These are phyloP conservation scores for Halteria grandinella DNA, from an alignment of 73 alveolate genomes.

Conservation along the genomic window DNA sequence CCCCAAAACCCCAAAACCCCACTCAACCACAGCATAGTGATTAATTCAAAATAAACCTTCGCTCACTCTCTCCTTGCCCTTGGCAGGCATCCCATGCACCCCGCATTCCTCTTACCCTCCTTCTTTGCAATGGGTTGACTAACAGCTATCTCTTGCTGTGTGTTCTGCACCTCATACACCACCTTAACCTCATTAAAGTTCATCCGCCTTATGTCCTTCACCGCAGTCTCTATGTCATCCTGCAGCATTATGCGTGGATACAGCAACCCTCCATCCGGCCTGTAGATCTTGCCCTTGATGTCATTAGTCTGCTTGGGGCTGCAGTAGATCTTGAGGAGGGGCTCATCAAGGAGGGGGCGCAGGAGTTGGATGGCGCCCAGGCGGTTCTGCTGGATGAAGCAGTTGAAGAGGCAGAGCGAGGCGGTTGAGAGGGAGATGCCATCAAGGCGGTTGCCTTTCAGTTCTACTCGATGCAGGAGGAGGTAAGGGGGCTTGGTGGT, in stretches of 20 bases:
- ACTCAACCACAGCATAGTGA: not conserved
- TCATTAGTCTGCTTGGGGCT: slow-evolving; percentile 3
- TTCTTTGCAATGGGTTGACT: too few species aligned
- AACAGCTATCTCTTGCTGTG: too few species aligned
- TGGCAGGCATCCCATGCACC: too few species aligned
- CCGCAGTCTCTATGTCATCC: not conserved
- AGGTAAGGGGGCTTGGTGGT: too few species aligned
- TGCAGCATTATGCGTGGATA: slow-evolving; percentile 41
- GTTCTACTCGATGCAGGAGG: too few species aligned
- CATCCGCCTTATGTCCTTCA: not conserved
- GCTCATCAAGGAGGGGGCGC: not conserved
- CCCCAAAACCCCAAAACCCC: not conserved
- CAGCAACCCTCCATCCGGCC: slow-evolving; percentile 34
- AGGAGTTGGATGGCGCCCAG: slow-evolving; percentile 35
- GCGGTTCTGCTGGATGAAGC: slow-evolving; percentile 14
- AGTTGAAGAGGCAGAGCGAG: too few species aligned
- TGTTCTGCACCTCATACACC: too few species aligned
- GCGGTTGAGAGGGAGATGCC: too few species aligned
- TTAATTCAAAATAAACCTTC: too few species aligned
- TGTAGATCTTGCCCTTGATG: slow-evolving; percentile 47
- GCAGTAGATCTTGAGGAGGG: slow-evolving; percentile 6
- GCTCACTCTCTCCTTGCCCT: too few species aligned
- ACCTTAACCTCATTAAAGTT: too few species aligned
- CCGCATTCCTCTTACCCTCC: not conserved
- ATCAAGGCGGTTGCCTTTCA: too few species aligned